Percentiles rank a stretch among this genome's conserved stretches.
phyloP scores from a whole-genome alignment of 129 eudicot genomes.

The Helianthus tuberosus region DNA sequence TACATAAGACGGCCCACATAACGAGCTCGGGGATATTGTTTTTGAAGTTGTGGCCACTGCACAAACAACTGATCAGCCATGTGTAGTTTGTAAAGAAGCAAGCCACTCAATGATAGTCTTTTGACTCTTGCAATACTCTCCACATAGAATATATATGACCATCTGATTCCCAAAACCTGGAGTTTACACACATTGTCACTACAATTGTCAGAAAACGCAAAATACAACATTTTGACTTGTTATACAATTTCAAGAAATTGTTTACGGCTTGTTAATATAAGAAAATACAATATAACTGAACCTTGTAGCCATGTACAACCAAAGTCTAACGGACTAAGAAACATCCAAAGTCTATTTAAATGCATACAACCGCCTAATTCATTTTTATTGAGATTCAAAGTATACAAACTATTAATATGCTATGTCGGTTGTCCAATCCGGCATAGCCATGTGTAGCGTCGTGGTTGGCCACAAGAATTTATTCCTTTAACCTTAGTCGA shows the following conservation, averaged over 20 bases:
- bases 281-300: too few species aligned
- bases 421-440: too few species aligned
- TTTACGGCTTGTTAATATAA: too few species aligned
- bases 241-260: not conserved
- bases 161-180: slow-evolving; percentile 79
- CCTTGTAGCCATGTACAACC: too few species aligned
- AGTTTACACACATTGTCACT: slow-evolving; percentile 28
- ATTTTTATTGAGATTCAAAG: too few species aligned
- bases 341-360: too few species aligned
- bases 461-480: too few species aligned
- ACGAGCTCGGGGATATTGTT: slow-evolving; percentile 66
- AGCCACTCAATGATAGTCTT: slow-evolving; percentile 76
- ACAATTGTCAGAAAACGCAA: slow-evolving; percentile 4
- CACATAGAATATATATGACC: slow-evolving; percentile 85
- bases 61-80: slow-evolving; percentile 89
- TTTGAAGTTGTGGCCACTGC: slow-evolving; percentile 90
- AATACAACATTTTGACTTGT: not conserved
- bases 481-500: too few species aligned
- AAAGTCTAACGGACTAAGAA: too few species aligned
- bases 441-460: too few species aligned
- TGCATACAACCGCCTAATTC: too few species aligned
- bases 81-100: slow-evolving; percentile 75
- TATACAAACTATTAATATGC: too few species aligned
- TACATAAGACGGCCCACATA: slow-evolving; percentile 86
- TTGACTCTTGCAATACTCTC: slow-evolving; percentile 96